Evolutionary conservation across 2,329 filamentous ascomycete species (phyloP).

Genomic region (Cercospora sesami): DNA sequence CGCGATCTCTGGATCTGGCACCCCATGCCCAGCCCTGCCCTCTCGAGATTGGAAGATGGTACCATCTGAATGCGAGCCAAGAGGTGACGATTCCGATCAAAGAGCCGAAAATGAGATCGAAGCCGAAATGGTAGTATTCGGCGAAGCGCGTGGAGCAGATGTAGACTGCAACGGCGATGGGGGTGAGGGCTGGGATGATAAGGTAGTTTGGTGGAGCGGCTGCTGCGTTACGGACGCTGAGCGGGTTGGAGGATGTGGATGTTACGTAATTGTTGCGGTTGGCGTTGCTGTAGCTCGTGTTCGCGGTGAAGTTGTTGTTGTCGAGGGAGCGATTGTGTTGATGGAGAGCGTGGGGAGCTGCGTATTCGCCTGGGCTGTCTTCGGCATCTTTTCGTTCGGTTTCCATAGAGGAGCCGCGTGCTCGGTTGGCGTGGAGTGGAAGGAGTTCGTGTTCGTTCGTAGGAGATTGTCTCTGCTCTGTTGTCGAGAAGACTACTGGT

Average conservation of each 20-base stretch:
- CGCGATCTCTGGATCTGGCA: conserved; percentile 66
- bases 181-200: conserved; percentile 25
- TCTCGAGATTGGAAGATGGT: conserved; percentile 75
- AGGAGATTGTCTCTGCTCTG: conserved; percentile 8
- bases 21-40: conserved; percentile 91
- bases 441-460: conserved; percentile 30
- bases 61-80: conserved; percentile 77
- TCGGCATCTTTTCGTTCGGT: conserved; percentile 18
- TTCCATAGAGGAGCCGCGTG: conserved; percentile 20
- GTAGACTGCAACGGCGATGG: conserved; percentile 27
- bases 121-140: conserved; percentile 87
- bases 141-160: conserved; percentile 75
- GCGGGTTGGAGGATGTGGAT: conserved; percentile 38
- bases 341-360: background rate
- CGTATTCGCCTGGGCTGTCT: conserved; percentile 4
- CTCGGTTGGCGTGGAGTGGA: conserved; percentile 31
- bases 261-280: background rate
- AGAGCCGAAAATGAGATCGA: conserved; percentile 86
- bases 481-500: conserved; percentile 44
- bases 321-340: background rate
- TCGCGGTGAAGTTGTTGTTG: background rate
- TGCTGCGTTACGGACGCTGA: conserved; percentile 59
- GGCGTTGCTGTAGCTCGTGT: background rate
- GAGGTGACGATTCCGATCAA: conserved; percentile 71
- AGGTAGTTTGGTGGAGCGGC: conserved; percentile 83